Percentiles rank a stretch among this genome's conserved stretches.
These are phyloP conservation scores for Ophiocordyceps polyrhachis-furcata DNA, from an alignment of 2,329 filamentous ascomycete genomes.

Conservation along the genomic window DNA sequence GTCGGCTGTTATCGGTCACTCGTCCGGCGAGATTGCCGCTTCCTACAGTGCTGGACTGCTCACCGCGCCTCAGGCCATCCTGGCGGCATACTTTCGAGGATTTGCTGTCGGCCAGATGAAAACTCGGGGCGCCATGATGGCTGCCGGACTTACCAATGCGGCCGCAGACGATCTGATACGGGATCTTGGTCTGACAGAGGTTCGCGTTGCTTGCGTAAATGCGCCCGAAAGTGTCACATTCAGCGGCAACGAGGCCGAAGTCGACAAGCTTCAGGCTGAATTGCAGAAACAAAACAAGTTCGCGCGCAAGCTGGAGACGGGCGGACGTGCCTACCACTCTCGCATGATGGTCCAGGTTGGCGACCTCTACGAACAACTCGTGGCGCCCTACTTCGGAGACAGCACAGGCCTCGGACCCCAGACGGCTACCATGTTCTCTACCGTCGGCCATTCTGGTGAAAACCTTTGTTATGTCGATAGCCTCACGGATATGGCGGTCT, in stretches of 20 bases:
- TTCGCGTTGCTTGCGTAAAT: constrained; percentile 9
- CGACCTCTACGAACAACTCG: constrained; percentile 1
- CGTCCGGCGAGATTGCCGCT: constrained; percentile 13
- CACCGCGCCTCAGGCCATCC: constrained; percentile 4
- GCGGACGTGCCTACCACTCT: constrained; percentile 8
- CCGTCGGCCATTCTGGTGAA: neutral
- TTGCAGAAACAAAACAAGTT: constrained; percentile 4
- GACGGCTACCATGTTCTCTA: neutral
- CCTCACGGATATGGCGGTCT: constrained; percentile 4
- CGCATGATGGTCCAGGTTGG: constrained; percentile 4
- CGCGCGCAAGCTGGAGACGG: constrained; percentile 5
- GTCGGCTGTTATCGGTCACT: constrained; percentile 18
- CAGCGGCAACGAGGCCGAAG: constrained; percentile 6
- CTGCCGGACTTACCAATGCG: constrained; percentile 4
- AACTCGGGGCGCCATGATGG: constrained; percentile 8
- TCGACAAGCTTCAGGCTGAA: constrained; percentile 1
- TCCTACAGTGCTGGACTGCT: constrained; percentile 8
- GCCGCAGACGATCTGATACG: constrained; percentile 1
- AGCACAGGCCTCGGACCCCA: neutral
- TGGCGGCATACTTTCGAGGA: constrained; percentile 6
- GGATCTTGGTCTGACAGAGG: constrained; percentile 1
- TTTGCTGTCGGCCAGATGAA: neutral
- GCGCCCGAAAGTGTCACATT: constrained; percentile 8
- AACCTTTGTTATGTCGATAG: neutral
- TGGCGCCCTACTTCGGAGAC: neutral